These are phyloP conservation scores for Phytophthora aleatoria DNA, from an alignment of 352 stramenopile species.

Conservation along the genomic window DNA sequence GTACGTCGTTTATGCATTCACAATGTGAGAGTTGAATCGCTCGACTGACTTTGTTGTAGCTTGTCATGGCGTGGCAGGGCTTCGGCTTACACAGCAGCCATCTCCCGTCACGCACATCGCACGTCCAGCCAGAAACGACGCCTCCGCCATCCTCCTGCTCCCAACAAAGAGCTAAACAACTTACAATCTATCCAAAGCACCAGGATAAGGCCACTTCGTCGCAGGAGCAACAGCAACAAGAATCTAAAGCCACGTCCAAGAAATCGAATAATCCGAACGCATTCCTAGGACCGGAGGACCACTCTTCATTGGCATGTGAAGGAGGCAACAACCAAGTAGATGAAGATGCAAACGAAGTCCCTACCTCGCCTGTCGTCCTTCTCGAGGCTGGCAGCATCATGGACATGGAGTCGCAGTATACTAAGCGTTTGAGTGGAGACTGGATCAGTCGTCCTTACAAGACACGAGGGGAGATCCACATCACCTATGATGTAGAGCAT, in stretches of 20 bases:
- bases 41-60: conserved; percentile 14
- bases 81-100: conserved; percentile 26
- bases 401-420: conserved; percentile 2
- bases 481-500: conserved; percentile 71
- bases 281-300: background rate
- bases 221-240: conserved; percentile 7
- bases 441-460: conserved; percentile 76
- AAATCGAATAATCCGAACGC: background rate
- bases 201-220: background rate
- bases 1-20: conserved; percentile 10
- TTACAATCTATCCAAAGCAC: conserved; percentile 18
- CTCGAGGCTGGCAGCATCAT: conserved; percentile 10
- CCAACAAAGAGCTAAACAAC: background rate
- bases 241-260: background rate
- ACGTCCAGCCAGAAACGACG: conserved; percentile 12
- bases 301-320: background rate
- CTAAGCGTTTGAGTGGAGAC: conserved; percentile 17
- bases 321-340: conserved; percentile 18
- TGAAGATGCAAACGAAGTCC: background rate
- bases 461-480: conserved; percentile 66
- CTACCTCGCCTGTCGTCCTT: conserved; percentile 22
- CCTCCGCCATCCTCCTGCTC: background rate
- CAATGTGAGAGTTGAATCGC: background rate
- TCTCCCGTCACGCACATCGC: background rate
- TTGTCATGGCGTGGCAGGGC: conserved; percentile 34